A percentile compares a stretch with the other conserved stretches of the same genome.
Conservation (phyloP, 257 asterid genomes). For the Dorcoceras hygrometricum region DNA sequence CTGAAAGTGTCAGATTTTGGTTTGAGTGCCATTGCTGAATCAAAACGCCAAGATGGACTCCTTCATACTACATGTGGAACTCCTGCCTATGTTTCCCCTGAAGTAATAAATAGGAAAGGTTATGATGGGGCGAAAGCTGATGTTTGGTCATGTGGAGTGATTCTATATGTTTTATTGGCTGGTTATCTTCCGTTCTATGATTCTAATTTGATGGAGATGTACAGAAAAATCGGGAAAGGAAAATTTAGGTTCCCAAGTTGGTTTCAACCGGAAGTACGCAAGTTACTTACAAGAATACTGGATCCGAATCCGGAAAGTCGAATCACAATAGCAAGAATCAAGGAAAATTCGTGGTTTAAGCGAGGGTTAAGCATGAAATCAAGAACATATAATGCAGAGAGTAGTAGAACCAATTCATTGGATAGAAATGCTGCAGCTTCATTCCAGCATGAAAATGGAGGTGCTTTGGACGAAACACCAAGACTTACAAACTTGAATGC, state of each 20-base stretch:
- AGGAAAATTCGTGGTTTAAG: slow-evolving; percentile 58
- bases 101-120: slow-evolving; percentile 66
- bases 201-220: slow-evolving; percentile 76
- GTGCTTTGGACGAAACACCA: slow-evolving; percentile 16
- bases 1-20: slow-evolving; percentile 81
- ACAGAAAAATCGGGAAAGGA: slow-evolving; percentile 62
- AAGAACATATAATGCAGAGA: slow-evolving; percentile 29
- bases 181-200: slow-evolving; percentile 80
- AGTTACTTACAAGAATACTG: slow-evolving; percentile 46
- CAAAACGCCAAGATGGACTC: slow-evolving; percentile 67
- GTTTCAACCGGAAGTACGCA: slow-evolving; percentile 60
- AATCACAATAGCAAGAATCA: slow-evolving; percentile 50
- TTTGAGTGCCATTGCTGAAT: slow-evolving; percentile 63
- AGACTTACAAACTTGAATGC: slow-evolving; percentile 61
- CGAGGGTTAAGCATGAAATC: slow-evolving; percentile 38
- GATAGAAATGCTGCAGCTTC: slow-evolving; percentile 19
- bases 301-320: slow-evolving; percentile 71
- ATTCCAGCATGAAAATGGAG: slow-evolving; percentile 12
- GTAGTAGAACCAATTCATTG: slow-evolving; percentile 31
- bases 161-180: slow-evolving; percentile 62
- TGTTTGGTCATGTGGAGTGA: slow-evolving; percentile 85
- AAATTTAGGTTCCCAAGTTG: slow-evolving; percentile 63
- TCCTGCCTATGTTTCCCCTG: slow-evolving; percentile 89
- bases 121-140: slow-evolving; percentile 79
- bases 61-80: slow-evolving; percentile 88